Evolutionary conservation across 352 stramenopile genomes (phyloP).

Genomic region (Aphanomyces euteiches): DNA sequence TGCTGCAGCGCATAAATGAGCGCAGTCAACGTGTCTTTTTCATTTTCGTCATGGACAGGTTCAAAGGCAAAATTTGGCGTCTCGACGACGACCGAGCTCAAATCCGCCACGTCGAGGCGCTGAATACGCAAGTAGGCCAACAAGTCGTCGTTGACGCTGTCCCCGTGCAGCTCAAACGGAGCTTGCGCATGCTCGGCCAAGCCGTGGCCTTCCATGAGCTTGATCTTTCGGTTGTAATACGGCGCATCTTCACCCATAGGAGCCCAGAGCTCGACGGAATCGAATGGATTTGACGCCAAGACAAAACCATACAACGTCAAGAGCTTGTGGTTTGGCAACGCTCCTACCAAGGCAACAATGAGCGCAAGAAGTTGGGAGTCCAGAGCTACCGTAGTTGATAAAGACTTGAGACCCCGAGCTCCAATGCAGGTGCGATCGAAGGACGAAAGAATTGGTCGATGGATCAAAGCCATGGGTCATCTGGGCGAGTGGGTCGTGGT

Average conservation of each 20-base stretch:
- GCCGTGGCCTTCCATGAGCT: conserved; percentile 44
- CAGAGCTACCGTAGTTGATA: conserved; percentile 63
- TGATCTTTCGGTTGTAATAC: conserved; percentile 47
- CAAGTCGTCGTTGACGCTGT: conserved; percentile 64
- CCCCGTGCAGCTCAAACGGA: conserved; percentile 57
- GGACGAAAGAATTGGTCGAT: conserved; percentile 47
- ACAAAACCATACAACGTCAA: conserved; percentile 79
- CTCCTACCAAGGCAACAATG: background rate
- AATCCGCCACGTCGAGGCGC: conserved; percentile 51
- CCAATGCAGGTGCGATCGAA: conserved; percentile 75
- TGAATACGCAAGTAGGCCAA: conserved; percentile 61
- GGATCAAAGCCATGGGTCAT: conserved; percentile 69
- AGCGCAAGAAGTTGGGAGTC: background rate
- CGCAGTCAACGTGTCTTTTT: conserved; percentile 46
- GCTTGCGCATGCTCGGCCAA: conserved; percentile 52
- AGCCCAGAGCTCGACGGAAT: conserved; percentile 70
- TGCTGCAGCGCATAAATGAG: conserved; percentile 63
- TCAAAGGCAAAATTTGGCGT: conserved; percentile 30
- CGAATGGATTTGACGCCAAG: conserved; percentile 56
- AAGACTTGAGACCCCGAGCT: conserved; percentile 64
- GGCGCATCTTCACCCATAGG: conserved; percentile 54
- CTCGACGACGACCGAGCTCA: background rate
- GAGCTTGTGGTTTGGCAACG: conserved; percentile 79
- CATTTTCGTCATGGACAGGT: conserved; percentile 52
- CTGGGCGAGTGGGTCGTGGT: conserved; percentile 70